Conservation (phyloP, 805 yeast species). For the Nakazawaea wyomingensis region DNA sequence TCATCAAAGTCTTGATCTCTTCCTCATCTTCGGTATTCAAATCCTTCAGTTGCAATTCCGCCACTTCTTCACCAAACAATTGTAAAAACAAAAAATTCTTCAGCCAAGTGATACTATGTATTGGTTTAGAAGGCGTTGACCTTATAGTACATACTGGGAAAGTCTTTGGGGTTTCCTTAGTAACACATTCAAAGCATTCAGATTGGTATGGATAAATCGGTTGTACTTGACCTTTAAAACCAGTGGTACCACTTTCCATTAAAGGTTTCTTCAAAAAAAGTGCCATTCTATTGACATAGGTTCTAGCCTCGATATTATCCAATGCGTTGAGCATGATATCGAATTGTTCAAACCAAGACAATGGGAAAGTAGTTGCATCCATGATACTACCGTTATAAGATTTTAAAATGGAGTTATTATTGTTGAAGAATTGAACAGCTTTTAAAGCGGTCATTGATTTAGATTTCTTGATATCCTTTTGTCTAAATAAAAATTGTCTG, state of each 20-base stretch:
- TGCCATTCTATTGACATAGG: constrained; percentile 82
- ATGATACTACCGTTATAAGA: constrained; percentile 87
- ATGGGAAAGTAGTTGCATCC: constrained; percentile 66
- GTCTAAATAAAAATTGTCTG: constrained; percentile 87
- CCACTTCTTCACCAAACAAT: constrained; percentile 54
- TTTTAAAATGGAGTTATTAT: constrained; percentile 55
- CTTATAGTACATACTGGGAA: constrained; percentile 96
- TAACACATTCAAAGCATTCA: constrained; percentile 91
- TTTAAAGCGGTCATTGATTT: constrained; percentile 81
- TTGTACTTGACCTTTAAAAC: constrained; percentile 89
- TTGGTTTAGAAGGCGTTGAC: constrained; percentile 93
- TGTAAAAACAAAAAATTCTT: constrained; percentile 83
- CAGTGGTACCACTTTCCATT: constrained; percentile 94
- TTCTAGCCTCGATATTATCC: constrained; percentile 89
- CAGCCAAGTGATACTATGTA: constrained; percentile 97
- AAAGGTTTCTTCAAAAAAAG: constrained; percentile 69
- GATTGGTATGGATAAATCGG: constrained; percentile 78
- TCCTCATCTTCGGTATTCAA: constrained; percentile 61
- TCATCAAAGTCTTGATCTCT: constrained; percentile 58
- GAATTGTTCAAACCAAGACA: constrained; percentile 74
- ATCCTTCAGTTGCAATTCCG: constrained; percentile 25
- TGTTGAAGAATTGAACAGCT: constrained; percentile 73
- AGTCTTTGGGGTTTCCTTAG: constrained; percentile 82
- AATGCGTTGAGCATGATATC: constrained; percentile 83
- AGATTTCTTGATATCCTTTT: constrained; percentile 83